Evolutionary conservation across 164 flowering plant genomes (phyloP).

Genomic region (Sedum album): DNA sequence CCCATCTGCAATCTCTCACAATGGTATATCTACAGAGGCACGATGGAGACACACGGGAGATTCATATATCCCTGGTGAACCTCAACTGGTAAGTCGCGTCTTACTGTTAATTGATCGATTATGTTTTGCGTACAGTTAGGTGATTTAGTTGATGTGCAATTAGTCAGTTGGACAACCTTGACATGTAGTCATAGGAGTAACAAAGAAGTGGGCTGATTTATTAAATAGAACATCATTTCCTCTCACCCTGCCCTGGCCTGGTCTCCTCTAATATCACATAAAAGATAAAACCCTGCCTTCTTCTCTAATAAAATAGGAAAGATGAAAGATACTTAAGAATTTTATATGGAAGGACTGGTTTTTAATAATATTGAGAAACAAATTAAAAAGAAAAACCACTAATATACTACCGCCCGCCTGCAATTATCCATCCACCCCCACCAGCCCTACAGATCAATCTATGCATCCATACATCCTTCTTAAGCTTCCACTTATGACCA

Average conservation of each 20-base stretch:
- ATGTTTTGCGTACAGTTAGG: neutral
- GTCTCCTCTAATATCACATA: neutral
- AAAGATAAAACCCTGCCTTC: neutral
- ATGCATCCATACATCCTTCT: slow-evolving; percentile 11
- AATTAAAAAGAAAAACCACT: neutral
- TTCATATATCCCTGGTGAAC: neutral
- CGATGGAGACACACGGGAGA: neutral
- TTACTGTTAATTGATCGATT: neutral
- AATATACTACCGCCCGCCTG: slow-evolving; percentile 23
- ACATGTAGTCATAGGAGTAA: neutral
- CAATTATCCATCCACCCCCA: slow-evolving; percentile 13
- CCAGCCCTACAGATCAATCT: slow-evolving; percentile 1
- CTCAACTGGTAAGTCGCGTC: neutral
- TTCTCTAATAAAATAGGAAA: neutral
- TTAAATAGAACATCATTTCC: neutral
- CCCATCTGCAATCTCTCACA: neutral
- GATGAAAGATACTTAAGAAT: neutral
- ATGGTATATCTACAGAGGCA: neutral
- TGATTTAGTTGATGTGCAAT: neutral
- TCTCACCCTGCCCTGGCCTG: neutral
- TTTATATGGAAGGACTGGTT: neutral
- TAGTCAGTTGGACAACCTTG: slow-evolving; percentile 9
- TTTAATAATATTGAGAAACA: neutral
- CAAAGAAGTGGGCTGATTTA: neutral
- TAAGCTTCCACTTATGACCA: slow-evolving; percentile 19